These are phyloP conservation scores for Pichia gijzeniarum DNA, from an alignment of 805 yeast genomes.

Conservation along the genomic window DNA sequence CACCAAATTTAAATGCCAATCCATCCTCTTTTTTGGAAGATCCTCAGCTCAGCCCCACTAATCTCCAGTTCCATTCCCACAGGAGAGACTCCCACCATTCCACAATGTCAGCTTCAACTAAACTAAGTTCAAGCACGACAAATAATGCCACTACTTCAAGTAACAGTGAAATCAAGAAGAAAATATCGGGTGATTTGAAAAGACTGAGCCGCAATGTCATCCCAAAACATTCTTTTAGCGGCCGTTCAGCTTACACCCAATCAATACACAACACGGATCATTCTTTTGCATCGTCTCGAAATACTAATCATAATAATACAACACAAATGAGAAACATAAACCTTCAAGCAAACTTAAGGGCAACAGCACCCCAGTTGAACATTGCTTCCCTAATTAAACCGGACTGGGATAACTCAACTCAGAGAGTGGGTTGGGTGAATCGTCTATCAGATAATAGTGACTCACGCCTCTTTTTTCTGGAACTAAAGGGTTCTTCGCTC, in stretches of 20 bases:
- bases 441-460: conserved; percentile 33
- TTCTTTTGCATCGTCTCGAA: background rate
- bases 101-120: background rate
- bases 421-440: conserved; percentile 59
- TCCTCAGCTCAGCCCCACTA: too few species aligned
- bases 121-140: background rate
- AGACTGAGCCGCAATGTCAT: background rate
- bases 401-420: conserved; percentile 30
- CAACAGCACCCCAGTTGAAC: too few species aligned
- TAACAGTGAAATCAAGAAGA: background rate
- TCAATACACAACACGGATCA: conserved; percentile 1
- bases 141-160: background rate
- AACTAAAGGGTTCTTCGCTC: conserved; percentile 62
- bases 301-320: background rate
- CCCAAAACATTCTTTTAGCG: background rate
- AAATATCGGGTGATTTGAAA: background rate
- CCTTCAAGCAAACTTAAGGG: background rate
- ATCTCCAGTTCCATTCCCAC: background rate
- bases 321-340: background rate
- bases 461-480: conserved; percentile 49
- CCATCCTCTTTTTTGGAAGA: too few species aligned
- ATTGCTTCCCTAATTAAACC: conserved; percentile 22
- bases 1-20: too few species aligned
- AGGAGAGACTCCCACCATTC: background rate
- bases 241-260: background rate